These are phyloP conservation scores for Sanghuangporus sanghuang DNA, from an alignment of 1,284 basidiomycete genomes.

Conservation along the genomic window DNA sequence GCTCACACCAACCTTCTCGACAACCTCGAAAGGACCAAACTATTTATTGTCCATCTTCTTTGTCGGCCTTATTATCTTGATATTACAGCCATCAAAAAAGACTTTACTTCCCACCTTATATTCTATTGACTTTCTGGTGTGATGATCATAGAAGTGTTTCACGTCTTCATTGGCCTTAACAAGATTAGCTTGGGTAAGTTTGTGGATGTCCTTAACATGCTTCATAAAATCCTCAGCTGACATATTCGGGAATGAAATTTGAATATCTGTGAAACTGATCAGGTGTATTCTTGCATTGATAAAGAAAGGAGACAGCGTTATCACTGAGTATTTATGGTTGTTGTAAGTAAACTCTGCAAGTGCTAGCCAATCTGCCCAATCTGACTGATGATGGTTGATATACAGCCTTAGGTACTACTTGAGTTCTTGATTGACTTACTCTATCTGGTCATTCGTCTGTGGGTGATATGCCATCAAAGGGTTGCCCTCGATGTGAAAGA, in stretches of 20 bases:
- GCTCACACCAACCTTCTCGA: background rate
- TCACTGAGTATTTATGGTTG: background rate
- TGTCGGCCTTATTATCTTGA: background rate
- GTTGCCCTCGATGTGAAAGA: background rate
- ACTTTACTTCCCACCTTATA: background rate
- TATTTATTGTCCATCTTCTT: background rate
- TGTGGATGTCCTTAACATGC: background rate
- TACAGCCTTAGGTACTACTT: background rate
- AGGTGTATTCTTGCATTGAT: background rate
- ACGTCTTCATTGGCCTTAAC: background rate
- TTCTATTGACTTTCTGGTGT: background rate
- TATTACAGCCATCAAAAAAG: background rate
- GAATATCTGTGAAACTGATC: background rate
- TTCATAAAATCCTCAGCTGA: background rate
- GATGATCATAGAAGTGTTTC: background rate
- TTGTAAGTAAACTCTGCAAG: constrained; percentile 7
- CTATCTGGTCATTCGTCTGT: constrained; percentile 18
- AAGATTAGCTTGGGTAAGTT: background rate
- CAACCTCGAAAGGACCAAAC: background rate
- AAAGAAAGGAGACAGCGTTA: background rate
- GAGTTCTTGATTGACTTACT: constrained; percentile 3
- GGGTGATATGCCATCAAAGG: constrained; percentile 28
- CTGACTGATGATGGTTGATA: background rate
- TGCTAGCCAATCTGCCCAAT: too few relatives aligned
- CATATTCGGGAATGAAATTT: background rate